These are phyloP conservation scores for Aspergillus saccharolyticus DNA, from an alignment of 495 filamentous ascomycete genomes.

Conservation along the genomic window DNA sequence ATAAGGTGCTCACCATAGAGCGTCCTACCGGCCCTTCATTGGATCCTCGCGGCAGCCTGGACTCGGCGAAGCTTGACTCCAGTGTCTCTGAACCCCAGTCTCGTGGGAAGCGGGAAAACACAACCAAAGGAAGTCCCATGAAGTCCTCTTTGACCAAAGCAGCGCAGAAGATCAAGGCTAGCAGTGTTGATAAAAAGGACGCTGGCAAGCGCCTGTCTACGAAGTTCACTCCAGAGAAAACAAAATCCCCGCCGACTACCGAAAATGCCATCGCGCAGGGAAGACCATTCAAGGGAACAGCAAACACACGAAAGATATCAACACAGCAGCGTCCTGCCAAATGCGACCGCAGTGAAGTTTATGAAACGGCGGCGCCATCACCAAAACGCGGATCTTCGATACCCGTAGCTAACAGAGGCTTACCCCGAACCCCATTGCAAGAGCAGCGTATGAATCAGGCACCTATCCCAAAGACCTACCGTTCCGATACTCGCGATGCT, in stretches of 20 bases:
- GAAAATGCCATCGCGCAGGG: slow-evolving; percentile 3
- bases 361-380: slow-evolving; percentile 8
- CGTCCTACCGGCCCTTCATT: no score
- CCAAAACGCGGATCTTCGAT: slow-evolving; percentile 11
- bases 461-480: slow-evolving; percentile 19
- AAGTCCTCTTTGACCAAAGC: slow-evolving; percentile 31
- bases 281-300: slow-evolving; percentile 18
- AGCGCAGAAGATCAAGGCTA: slow-evolving; percentile 33
- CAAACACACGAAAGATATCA: slow-evolving; percentile 21
- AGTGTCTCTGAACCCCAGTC: neutral
- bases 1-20: no score
- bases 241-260: slow-evolving; percentile 12
- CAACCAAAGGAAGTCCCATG: slow-evolving; percentile 17
- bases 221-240: slow-evolving; percentile 15
- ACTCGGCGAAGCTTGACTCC: neutral
- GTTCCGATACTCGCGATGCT: slow-evolving; percentile 19
- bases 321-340: slow-evolving; percentile 13
- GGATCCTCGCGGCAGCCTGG: neutral
- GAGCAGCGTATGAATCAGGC: slow-evolving; percentile 20
- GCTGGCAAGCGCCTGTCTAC: slow-evolving; percentile 20
- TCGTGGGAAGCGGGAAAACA: neutral
- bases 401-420: slow-evolving; percentile 31
- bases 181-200: slow-evolving; percentile 24
- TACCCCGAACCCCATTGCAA: slow-evolving; percentile 39
- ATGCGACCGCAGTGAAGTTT: slow-evolving; percentile 9